Evolutionary conservation across 2,329 filamentous ascomycete species (phyloP).

Genomic region (Colletotrichum endophyticum): DNA sequence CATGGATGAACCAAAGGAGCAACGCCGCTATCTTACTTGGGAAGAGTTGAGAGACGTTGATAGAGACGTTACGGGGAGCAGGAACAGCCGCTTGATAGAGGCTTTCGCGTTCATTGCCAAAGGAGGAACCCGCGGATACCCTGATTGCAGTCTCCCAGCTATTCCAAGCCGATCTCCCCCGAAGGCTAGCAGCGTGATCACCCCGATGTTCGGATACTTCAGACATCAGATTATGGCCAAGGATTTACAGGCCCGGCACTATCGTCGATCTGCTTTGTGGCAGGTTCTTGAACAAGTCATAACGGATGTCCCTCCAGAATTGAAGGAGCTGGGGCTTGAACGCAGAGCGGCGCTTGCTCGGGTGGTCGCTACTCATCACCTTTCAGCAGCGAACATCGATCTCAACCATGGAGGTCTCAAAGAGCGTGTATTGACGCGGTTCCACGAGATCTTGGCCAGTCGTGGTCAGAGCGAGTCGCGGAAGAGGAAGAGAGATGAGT

Average conservation of each 20-base stretch:
- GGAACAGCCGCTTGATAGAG: rapidly evolving
- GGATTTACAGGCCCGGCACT: background rate
- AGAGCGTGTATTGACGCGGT: too few relatives aligned
- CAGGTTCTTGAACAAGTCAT: too few relatives aligned
- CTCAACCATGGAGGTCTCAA: too few relatives aligned
- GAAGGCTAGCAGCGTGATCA: background rate
- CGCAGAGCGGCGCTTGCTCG: too few relatives aligned
- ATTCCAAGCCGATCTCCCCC: background rate
- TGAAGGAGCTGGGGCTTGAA: too few relatives aligned
- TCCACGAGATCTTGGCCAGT: too few relatives aligned
- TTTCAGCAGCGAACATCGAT: too few relatives aligned
- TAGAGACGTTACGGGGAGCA: rapidly evolving
- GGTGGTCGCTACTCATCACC: too few relatives aligned
- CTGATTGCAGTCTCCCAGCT: background rate
- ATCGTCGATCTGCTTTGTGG: too few relatives aligned
- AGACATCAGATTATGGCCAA: background rate
- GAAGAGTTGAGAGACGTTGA: background rate
- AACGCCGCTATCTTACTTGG: background rate
- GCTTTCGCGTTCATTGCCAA: background rate
- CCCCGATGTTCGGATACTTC: background rate
- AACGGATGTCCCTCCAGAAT: too few relatives aligned
- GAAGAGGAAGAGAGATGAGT: too few relatives aligned
- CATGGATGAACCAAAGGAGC: background rate
- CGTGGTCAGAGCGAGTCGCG: too few relatives aligned
- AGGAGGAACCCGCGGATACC: background rate